Evolutionary conservation across 768 basidiomycete genomes (phyloP).

Genomic region (Mycena rosella): DNA sequence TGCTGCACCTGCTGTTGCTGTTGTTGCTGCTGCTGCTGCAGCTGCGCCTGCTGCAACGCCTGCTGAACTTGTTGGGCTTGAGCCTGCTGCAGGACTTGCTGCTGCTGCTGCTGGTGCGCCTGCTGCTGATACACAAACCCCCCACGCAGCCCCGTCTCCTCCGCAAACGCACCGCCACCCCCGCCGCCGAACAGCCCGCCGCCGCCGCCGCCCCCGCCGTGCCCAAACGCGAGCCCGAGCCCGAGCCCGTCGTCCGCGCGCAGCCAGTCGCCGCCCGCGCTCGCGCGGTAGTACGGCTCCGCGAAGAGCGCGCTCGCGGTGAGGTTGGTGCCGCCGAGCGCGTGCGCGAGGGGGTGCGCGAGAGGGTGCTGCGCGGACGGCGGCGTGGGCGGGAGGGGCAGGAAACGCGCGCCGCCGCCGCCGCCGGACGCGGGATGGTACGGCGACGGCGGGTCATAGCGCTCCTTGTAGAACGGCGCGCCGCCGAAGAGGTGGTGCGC

Average conservation of each 20-base stretch:
- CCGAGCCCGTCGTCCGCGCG: conserved; percentile 32
- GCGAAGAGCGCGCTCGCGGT: conserved; percentile 15
- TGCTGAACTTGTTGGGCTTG: conserved; percentile 5
- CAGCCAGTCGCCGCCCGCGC: conserved; percentile 32
- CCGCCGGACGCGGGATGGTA: too few species aligned
- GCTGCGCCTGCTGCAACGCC: conserved; percentile 1
- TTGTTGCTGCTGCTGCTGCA: conserved; percentile 6
- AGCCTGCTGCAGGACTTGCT: not conserved
- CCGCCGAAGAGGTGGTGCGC: not conserved
- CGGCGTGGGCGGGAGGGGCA: conserved; percentile 28
- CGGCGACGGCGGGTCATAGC: not conserved
- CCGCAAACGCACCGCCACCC: not conserved
- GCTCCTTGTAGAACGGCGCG: conserved; percentile 7
- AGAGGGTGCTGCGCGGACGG: not conserved
- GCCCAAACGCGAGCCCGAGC: conserved; percentile 9
- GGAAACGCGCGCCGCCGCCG: conserved; percentile 22
- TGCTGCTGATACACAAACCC: conserved; percentile 38
- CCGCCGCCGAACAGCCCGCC: not conserved
- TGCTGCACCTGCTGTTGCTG: not conserved
- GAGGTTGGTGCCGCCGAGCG: not conserved
- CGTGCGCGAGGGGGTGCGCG: not conserved
- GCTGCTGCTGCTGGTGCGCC: too few species aligned
- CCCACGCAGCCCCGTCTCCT: conserved; percentile 12
- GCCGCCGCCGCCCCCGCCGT: not conserved
- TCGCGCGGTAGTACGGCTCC: conserved; percentile 14